Conservation (phyloP, 352 stramenopile species). For the Phytophthora vignae region DNA sequence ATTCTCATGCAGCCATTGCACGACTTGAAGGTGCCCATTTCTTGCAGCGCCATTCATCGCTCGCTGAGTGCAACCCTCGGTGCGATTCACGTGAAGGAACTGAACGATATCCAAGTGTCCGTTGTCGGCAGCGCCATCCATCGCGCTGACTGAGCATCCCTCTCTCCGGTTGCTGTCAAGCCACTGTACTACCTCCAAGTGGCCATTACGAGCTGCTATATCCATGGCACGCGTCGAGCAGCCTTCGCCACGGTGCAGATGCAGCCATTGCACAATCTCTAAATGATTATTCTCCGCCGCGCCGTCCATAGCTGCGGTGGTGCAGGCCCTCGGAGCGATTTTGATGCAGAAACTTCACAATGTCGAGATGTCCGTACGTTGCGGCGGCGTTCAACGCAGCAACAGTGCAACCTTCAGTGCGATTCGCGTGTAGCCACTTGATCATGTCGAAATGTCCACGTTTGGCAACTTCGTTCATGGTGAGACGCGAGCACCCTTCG, state of each 20-base stretch:
- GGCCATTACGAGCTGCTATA: slow-evolving; percentile 27
- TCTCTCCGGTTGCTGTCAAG: slow-evolving; percentile 32
- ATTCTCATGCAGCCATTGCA: slow-evolving; percentile 42
- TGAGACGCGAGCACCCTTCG: slow-evolving; percentile 44
- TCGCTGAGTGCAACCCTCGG: slow-evolving; percentile 31
- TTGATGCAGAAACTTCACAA: slow-evolving; percentile 44
- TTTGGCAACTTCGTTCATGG: slow-evolving; percentile 43
- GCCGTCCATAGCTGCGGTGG: slow-evolving; percentile 40
- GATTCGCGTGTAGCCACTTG: slow-evolving; percentile 35
- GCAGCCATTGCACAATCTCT: slow-evolving; percentile 41
- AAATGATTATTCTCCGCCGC: slow-evolving; percentile 46
- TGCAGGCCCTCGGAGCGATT: slow-evolving; percentile 44
- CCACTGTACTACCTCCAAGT: slow-evolving; percentile 42
- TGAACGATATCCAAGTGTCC: slow-evolving; percentile 36
- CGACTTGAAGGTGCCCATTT: slow-evolving; percentile 36
- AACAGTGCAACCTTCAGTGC: slow-evolving; percentile 36
- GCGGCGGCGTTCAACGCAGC: slow-evolving; percentile 40
- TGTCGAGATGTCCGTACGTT: slow-evolving; percentile 37
- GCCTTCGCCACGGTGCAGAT: slow-evolving; percentile 40
- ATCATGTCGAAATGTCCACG: slow-evolving; percentile 39
- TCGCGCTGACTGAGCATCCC: slow-evolving; percentile 36
- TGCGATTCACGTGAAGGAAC: slow-evolving; percentile 31
- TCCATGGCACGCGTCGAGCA: slow-evolving; percentile 42
- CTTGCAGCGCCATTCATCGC: slow-evolving; percentile 46
- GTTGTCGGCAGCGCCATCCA: slow-evolving; percentile 40